Conservation (phyloP, 257 asterid species). For the Petunia secreta region DNA sequence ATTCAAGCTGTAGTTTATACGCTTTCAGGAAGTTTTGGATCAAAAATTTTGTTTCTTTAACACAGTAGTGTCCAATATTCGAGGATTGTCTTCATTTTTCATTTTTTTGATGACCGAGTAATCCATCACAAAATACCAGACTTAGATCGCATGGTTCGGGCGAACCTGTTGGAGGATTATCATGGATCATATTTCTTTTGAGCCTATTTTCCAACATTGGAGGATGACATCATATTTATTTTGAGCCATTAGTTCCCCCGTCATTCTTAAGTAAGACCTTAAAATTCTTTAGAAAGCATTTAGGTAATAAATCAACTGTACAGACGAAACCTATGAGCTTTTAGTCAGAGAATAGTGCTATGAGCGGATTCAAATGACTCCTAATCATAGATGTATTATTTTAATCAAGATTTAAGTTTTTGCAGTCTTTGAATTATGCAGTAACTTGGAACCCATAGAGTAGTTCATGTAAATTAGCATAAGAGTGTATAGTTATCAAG, state of each 20-base stretch:
- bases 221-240: not conserved
- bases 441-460: slow-evolving; percentile 2
- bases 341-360: too few species aligned
- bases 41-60: not conserved
- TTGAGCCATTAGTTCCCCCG: not conserved
- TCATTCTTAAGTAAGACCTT: not conserved
- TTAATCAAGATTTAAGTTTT: not conserved
- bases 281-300: too few species aligned
- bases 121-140: too few species aligned
- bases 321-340: too few species aligned
- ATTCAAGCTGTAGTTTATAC: slow-evolving; percentile 9
- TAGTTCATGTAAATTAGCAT: not conserved
- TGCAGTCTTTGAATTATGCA: not conserved
- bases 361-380: too few species aligned
- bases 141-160: too few species aligned
- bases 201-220: too few species aligned
- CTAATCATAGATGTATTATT: not conserved
- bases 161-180: too few species aligned
- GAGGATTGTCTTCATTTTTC: not conserved
- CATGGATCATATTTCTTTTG: too few species aligned
- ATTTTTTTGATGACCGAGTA: too few species aligned
- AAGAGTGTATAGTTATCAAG: slow-evolving; percentile 18
- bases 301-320: too few species aligned
- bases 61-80: not conserved
- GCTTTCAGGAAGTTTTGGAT: slow-evolving; percentile 6